Evolutionary conservation across 305 asterid species (phyloP).

Genomic region (Rubia tinctorum): DNA sequence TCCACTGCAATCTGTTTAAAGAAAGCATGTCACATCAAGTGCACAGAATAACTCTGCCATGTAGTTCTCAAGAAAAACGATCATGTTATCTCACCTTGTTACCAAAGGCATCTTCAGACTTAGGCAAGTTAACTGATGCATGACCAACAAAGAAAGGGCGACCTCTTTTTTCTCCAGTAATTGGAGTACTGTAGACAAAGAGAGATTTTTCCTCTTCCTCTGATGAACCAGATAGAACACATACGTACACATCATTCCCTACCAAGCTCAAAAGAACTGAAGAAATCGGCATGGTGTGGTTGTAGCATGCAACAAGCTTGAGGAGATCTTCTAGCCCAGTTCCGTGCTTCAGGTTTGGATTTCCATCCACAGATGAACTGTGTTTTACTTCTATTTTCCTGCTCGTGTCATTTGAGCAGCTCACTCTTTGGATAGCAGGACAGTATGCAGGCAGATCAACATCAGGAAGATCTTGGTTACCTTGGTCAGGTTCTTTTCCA

Average conservation of each 20-base stretch:
- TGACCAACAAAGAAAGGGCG: conserved; percentile 77
- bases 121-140: conserved; percentile 43
- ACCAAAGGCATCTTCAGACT: conserved; percentile 38
- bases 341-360: conserved; percentile 22
- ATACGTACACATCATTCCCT: conserved; percentile 49
- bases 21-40: conserved; percentile 17
- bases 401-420: conserved; percentile 22
- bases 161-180: conserved; percentile 51
- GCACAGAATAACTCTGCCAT: conserved; percentile 22
- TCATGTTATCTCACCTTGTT: conserved; percentile 60
- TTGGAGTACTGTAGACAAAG: conserved; percentile 57
- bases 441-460: conserved; percentile 30
- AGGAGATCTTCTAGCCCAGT: conserved; percentile 36
- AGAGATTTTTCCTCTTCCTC: conserved; percentile 48
- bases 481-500: conserved; percentile 10
- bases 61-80: conserved; percentile 11
- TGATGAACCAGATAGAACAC: conserved; percentile 57
- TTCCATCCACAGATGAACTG: conserved; percentile 29
- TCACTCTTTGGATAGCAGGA: conserved; percentile 32
- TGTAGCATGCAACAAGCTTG: conserved; percentile 55
- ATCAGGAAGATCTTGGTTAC: conserved; percentile 28
- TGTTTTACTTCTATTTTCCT: conserved; percentile 32
- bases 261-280: conserved; percentile 56
- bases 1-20: conserved; percentile 52
- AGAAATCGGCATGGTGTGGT: conserved; percentile 70